Base-by-base conservation (phyloP, 208 protist genomes). In the Wallacemonas sp. region DNA sequence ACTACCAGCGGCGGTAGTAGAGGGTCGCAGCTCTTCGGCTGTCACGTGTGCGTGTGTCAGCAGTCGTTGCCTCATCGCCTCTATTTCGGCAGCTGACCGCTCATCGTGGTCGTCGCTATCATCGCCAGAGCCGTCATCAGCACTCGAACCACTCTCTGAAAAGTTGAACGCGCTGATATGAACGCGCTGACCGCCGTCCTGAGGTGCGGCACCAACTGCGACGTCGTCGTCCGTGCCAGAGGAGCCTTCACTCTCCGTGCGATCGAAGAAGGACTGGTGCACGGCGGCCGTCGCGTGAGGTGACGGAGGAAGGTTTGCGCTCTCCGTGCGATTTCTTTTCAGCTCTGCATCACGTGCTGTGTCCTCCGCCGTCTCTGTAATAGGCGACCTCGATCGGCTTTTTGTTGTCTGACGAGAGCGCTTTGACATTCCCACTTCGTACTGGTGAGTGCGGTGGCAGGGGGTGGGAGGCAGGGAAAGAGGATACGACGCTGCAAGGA, bases 31-130 rank as follows among this genome's bases (percentile, higher is more conserved):
- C 32, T 41, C 65, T 8, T 29, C 54, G 12, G 63, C 54, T 1
- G 76, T 91, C 6, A 67, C 74, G 34, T 79, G 76, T 1, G 73
- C 83, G 52, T 87, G 83, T 15, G 76, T 58, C 30, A 93, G 46
- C 32, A 93, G 69, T 4, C 74, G 70, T 22, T 76, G 62, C 17
- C 59, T 53, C 57, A 45, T 63, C 24, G 27, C 8, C 52, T 34
- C 44, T 36, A 46, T 64, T 54, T 52, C 41, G 15, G 17, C 41
- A 46, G 15, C 15, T 0, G 15, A 6, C 41, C 19, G 15, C 41
- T 46, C 41, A 46, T 12, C 19, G 19, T 46, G 6, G 15, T 46
- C 19, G 41, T 48, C 9, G 9, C 22, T 19, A 19, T 48, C 17
- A 12, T 22, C 42, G 9, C 5, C 9, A 48, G 42, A 48, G n/a